Evolutionary conservation across 2,329 filamentous ascomycete species (phyloP).

Genomic region (Taxawa tesnikishii): DNA sequence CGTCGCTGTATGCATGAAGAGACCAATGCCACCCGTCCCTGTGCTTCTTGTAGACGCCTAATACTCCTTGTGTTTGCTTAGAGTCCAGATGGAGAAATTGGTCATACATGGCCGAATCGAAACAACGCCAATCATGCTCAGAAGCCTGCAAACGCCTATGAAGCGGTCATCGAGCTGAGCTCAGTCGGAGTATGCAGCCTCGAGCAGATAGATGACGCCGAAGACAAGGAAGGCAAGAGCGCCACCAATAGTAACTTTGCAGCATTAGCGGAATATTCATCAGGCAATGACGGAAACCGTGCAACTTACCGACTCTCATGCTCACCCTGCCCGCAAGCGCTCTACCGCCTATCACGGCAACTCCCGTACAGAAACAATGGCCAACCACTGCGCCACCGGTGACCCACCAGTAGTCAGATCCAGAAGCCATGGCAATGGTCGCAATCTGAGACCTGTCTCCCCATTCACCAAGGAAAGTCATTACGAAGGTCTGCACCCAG

Average conservation of each 20-base stretch:
- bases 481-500: constrained; percentile 97
- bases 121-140: too few species aligned
- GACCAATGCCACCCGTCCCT: too few species aligned
- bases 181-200: constrained; percentile 28
- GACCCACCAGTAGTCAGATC: constrained; percentile 98
- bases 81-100: too few species aligned
- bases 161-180: too few species aligned
- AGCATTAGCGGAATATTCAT: constrained; percentile 16
- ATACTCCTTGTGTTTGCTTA: too few species aligned
- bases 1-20: too few species aligned
- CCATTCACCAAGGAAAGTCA: constrained; percentile 99
- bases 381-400: constrained; percentile 77
- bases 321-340: constrained; percentile 91
- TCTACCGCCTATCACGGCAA: constrained; percentile 81
- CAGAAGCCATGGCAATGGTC: constrained; percentile 96
- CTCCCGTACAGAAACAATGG: constrained; percentile 79
- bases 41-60: too few species aligned
- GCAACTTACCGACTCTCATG: constrained; percentile 89
- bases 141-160: too few species aligned
- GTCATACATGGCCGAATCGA: too few species aligned
- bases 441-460: constrained; percentile 96
- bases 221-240: constrained; percentile 84
- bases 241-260: constrained; percentile 76
- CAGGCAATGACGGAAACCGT: background rate
- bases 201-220: constrained; percentile 79